These are phyloP conservation scores for Cryphonectria nitschkei DNA, from an alignment of 2,329 filamentous ascomycete species.

Conservation along the genomic window DNA sequence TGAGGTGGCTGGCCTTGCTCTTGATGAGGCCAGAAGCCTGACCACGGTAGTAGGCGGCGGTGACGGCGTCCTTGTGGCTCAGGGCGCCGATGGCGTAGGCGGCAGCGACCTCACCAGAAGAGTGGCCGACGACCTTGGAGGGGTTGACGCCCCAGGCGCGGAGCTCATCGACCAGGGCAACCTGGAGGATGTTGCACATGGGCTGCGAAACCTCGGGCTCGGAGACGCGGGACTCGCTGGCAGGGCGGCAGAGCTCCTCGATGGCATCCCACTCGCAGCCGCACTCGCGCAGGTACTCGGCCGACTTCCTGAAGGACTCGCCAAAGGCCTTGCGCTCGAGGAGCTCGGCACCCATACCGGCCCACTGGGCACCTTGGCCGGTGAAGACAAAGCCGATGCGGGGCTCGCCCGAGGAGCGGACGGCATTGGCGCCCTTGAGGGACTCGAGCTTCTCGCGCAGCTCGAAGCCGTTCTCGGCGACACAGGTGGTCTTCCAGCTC, in stretches of 20 bases:
- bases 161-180: conserved; percentile 38
- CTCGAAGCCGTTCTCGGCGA: conserved; percentile 49
- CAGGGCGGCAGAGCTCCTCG: conserved; percentile 33
- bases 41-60: conserved; percentile 26
- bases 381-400: conserved; percentile 29
- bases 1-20: conserved; percentile 19
- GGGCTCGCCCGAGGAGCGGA: conserved; percentile 18
- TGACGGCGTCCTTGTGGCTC: conserved; percentile 24
- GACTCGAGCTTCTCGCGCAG: conserved; percentile 44
- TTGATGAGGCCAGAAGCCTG: conserved; percentile 19
- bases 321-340: conserved; percentile 30
- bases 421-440: conserved; percentile 17
- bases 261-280: conserved; percentile 25
- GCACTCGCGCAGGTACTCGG: conserved; percentile 17
- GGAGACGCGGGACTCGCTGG: conserved; percentile 31
- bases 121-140: conserved; percentile 39
- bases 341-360: conserved; percentile 31
- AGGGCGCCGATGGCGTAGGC: conserved; percentile 28
- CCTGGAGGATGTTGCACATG: conserved; percentile 39
- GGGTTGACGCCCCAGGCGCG: conserved; percentile 22
- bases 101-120: conserved; percentile 29
- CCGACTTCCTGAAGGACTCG: conserved; percentile 21
- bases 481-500: conserved; percentile 44
- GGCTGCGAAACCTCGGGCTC: conserved; percentile 40
- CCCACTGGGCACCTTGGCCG: conserved; percentile 28